Evolutionary conservation across 768 basidiomycete species (phyloP), one percentile per base, ranked within the genome.

Genomic region (Inosperma sp.): DNA sequence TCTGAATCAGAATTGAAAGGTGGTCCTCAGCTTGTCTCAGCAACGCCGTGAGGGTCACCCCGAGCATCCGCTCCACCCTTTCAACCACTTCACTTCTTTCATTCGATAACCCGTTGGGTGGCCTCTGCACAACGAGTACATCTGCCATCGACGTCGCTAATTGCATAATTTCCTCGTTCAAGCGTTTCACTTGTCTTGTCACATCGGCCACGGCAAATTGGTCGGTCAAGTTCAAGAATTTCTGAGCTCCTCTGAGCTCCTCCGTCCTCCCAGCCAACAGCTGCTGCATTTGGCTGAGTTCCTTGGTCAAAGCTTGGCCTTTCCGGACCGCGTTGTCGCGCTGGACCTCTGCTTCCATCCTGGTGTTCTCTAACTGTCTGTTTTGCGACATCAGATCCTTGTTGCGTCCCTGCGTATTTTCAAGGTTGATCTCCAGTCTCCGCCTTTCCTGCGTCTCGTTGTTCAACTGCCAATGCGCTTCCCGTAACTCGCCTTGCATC

Each of bases 1-100:
- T 67, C 40, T 73, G 72, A 22, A 76, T 61, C 33, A 74, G 49
- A n/a, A 68, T 65, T 7, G 70, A 68, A 51, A 67, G 60, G 51
- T 65, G 65, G 52, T 74, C 71, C 36, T 69, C 66, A 4, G 66
- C 61, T 9, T 56, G 49, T 55, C 62, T 66, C 22, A 77, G 58
- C 52, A 75, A 51, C 29, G 68, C 66, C 17, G 72, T 67, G 68
- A 76, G 66, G 19, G 64, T 60, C 5, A 57, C 47, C 3, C 72
- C 72, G n/a, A 72, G 53, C 8, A 65, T 67, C 30, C 65, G 64
- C 17, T 59, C 57, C 5, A 65, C 62, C 16, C 65, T 57, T 25
- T 54, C 55, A 29, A 56, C 48, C 5, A 64, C 65, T 33, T 65
- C 63, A n/a, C 59, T 56, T 21, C 54, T 39, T 25, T 66, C 61